phyloP scores from a whole-genome alignment of 768 basidiomycete genomes.

The Pholiota molesta region DNA sequence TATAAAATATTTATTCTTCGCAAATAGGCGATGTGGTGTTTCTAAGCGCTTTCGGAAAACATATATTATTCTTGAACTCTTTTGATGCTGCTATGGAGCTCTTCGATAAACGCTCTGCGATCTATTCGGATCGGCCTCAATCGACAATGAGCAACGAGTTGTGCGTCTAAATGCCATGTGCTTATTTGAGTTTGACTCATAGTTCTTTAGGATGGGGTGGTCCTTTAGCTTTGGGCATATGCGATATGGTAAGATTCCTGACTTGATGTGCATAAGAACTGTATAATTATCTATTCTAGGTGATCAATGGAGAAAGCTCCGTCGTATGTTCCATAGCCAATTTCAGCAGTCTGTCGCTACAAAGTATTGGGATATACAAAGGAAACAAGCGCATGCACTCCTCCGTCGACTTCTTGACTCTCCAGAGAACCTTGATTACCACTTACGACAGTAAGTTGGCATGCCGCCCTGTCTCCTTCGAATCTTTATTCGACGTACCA shows the following conservation, averaged over 20 bases:
- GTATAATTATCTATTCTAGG: conserved; percentile 32
- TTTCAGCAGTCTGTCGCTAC: conserved; percentile 47
- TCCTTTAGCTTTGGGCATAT: conserved; percentile 61
- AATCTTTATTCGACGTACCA: not conserved
- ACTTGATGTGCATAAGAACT: too few species aligned
- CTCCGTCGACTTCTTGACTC: conserved; percentile 46
- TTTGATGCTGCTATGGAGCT: too few species aligned
- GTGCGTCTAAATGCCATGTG: conserved; percentile 12
- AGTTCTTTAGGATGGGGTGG: conserved; percentile 34
- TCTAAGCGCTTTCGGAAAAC: too few species aligned
- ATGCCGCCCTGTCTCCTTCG: not conserved
- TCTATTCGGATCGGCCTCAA: too few species aligned
- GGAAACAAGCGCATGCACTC: conserved; percentile 46
- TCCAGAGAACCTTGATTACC: conserved; percentile 46
- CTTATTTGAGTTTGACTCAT: not conserved
- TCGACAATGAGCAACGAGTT: too few species aligned
- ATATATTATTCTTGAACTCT: too few species aligned
- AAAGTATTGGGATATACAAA: conserved; percentile 47
- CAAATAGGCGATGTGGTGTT: too few species aligned
- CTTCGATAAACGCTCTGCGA: too few species aligned
- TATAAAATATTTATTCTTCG: too few species aligned
- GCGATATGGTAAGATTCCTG: conserved; percentile 37
- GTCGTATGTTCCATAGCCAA: conserved; percentile 54
- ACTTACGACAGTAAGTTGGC: conserved; percentile 49
- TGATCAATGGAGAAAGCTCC: conserved; percentile 53